Percentiles rank a stretch among this genome's conserved stretches.
These are phyloP conservation scores for Picochlorum sp. DNA, from an alignment of 139 green algal genomes.

Conservation along the genomic window DNA sequence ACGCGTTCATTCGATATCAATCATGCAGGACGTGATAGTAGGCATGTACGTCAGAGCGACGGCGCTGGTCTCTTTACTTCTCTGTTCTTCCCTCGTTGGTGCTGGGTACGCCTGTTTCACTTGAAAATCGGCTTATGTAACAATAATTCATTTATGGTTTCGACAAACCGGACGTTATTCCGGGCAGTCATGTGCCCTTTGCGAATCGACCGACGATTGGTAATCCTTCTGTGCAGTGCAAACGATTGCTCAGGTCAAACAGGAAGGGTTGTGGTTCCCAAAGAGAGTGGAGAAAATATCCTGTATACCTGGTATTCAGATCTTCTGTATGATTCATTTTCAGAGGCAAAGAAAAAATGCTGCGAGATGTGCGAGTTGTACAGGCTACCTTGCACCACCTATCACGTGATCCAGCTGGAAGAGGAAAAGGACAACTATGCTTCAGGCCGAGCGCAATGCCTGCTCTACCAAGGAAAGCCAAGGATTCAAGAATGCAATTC, in stretches of 20 bases:
- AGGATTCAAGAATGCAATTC: neutral
- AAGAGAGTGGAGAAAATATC: neutral
- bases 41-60: too few species aligned
- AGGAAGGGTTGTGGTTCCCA: neutral
- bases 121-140: neutral
- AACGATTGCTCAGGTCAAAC: neutral
- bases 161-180: neutral
- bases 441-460: neutral
- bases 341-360: neutral
- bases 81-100: too few species aligned
- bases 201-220: neutral
- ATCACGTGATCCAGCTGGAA: slow-evolving; percentile 1
- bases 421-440: neutral
- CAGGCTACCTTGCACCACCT: neutral
- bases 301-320: neutral
- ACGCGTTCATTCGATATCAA: too few species aligned
- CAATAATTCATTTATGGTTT: neutral
- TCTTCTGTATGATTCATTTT: neutral
- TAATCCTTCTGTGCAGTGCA: neutral
- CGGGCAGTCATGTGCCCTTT: neutral
- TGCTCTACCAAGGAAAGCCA: neutral
- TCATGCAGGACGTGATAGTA: too few species aligned
- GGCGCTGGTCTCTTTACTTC: too few species aligned
- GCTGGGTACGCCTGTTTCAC: too few species aligned
- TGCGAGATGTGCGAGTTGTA: neutral